Percentiles rank a stretch among this genome's conserved stretches.
These are phyloP conservation scores for Mycena crocata DNA, from an alignment of 768 basidiomycete genomes.

Conservation along the genomic window DNA sequence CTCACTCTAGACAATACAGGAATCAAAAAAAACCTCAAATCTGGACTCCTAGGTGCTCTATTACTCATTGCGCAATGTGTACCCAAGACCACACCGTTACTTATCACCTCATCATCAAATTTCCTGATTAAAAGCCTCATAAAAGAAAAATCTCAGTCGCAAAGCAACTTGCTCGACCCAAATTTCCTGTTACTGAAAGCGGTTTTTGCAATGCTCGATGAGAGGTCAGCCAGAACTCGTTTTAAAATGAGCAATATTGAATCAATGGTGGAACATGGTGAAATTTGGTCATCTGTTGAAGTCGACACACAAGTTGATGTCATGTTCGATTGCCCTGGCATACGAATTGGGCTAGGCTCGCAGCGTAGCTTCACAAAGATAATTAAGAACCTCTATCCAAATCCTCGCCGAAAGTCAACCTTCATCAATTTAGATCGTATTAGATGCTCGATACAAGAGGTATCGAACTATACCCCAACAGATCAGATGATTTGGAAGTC, in stretches of 20 bases:
- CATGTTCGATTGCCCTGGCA: neutral
- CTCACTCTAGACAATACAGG: too few species aligned
- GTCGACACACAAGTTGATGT: neutral
- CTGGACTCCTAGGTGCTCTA: neutral
- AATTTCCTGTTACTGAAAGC: neutral
- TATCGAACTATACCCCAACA: neutral
- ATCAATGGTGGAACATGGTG: neutral
- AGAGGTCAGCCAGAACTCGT: too few species aligned
- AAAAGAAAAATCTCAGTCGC: neutral
- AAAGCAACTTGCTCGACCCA: neutral
- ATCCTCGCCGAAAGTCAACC: neutral
- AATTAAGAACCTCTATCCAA: neutral
- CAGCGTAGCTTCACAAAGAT: conserved; percentile 7
- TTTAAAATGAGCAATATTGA: neutral
- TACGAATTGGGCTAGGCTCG: neutral
- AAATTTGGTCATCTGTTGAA: neutral
- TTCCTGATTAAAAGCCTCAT: neutral
- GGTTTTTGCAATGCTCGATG: too few species aligned
- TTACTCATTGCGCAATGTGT: neutral
- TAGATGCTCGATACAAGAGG: neutral
- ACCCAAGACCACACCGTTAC: neutral
- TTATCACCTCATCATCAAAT: neutral
- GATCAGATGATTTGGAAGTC: conserved; percentile 10
- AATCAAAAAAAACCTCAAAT: neutral
- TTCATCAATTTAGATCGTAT: conserved; percentile 1